These are phyloP conservation scores for Diaporthe vexans DNA, from an alignment of 2,329 filamentous ascomycete species.

Conservation along the genomic window DNA sequence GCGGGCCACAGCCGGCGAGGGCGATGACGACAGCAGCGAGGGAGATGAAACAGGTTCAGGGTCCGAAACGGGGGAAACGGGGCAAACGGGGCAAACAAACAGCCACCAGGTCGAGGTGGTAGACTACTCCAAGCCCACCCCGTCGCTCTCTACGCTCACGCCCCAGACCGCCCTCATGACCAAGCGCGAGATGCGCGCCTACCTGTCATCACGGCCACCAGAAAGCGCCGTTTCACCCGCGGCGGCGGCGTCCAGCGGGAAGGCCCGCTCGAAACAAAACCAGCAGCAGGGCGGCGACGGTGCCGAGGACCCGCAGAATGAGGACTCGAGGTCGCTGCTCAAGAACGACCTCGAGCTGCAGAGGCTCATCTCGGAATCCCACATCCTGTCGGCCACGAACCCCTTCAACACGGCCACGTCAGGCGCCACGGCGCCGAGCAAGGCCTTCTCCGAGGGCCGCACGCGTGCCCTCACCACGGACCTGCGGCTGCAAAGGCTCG, in stretches of 20 bases:
- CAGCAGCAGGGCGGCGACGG: slow-evolving; percentile 42
- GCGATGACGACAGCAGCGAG: slow-evolving; percentile 46
- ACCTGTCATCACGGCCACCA: slow-evolving; percentile 76
- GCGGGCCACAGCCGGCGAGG: slow-evolving; percentile 43
- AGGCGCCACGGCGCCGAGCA: slow-evolving; percentile 51
- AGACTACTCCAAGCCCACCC: slow-evolving; percentile 65
- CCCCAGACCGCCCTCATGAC: slow-evolving; percentile 61
- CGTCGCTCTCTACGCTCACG: slow-evolving; percentile 50
- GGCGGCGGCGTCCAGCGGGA: slow-evolving; percentile 43
- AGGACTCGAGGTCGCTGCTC: slow-evolving; percentile 78
- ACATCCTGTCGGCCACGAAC: slow-evolving; percentile 77
- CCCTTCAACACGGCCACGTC: slow-evolving; percentile 57
- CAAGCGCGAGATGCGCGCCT: slow-evolving; percentile 81
- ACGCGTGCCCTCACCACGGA: slow-evolving; percentile 87
- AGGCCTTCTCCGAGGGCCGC: slow-evolving; percentile 71
- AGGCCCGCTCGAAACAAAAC: slow-evolving; percentile 43
- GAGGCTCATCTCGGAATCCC: slow-evolving; percentile 90
- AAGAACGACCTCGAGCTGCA: slow-evolving; percentile 95
- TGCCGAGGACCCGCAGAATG: slow-evolving; percentile 56
- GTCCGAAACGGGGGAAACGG: slow-evolving; percentile 43
- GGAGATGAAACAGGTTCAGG: slow-evolving; percentile 45
- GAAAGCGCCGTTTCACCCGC: slow-evolving; percentile 45
- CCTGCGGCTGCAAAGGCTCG: slow-evolving; percentile 84
- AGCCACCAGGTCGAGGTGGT: slow-evolving; percentile 68
- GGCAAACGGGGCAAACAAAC: slow-evolving; percentile 41